Base-by-base conservation (phyloP, 2,329 filamentous ascomycete species). In the Plenodomus tracheiphilus region DNA sequence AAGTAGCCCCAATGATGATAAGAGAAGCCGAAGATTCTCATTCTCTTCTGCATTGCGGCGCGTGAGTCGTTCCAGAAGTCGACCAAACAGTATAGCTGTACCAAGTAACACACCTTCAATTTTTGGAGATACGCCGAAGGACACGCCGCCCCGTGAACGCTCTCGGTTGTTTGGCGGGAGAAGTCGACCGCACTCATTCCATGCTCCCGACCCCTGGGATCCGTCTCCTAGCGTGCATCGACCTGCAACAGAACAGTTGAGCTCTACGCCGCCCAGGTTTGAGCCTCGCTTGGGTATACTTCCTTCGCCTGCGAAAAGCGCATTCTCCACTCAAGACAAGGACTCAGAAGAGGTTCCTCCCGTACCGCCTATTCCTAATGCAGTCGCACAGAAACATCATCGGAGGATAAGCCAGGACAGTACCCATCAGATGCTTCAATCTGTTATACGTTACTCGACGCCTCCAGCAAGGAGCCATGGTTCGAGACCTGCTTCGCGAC, bases 41-140 rank as follows among this genome's bases (percentile, higher is more conserved):
- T 46, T 70, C 15, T 62, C 67, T 10, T 70, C 62, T 1, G 64
- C 67, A 4, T 70, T 72, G 28, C 66, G 64, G 42, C 69, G 66
- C n/a, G 61, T 64, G 1, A 64, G 61, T 50, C 65, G 65, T 13
- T 68, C 67, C 1, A 54, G 66, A 41, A 67, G 62, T 19, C 53
- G 68, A 43, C 65, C 69, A 7, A 61, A 39, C 35, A 70, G 68
- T 42, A 63, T 68, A 22, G 55, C 48, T 9, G 46, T 72, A 2
- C 61, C 66, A 11, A 65, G 50, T 20, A 50, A 39, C 28, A 39
- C 39, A 17, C 19, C 41, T 19, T 45, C 49, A 11, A 19, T 56
- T 44, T 48, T 51, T 22, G 49, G 53, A 4, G 46, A 48, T 5
- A 60, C 63, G 32, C 50, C 58, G 10, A 61, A 47, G 34, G 46